Evolutionary conservation across 176 grass and related monocot species (phyloP), one percentile per base, ranked within the genome.

Genomic region (Pharus latifolius): DNA sequence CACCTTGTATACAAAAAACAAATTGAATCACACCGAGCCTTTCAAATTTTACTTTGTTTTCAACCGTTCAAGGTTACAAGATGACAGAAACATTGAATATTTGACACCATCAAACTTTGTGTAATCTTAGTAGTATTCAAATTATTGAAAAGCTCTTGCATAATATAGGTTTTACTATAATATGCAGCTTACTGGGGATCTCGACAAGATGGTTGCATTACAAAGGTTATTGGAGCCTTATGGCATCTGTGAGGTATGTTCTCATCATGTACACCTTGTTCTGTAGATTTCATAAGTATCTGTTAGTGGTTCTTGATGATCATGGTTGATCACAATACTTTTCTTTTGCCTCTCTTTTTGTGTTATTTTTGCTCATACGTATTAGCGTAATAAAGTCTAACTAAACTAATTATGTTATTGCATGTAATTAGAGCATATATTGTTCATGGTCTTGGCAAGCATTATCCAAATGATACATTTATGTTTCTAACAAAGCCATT

Each of bases 171-270:
- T 67, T 56, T 66, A n/a, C 56, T 76, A 60, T 76, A 52, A 20
- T 72, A 54, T 77, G 71, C 60, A 98, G 94, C 87, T 98, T 65
- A 83, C 84, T 49, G 94, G 94, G 35, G 94, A 98, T 78, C 54
- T 98, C 38, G 73, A 93, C 61, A 98, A 94, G 84, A 88, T 91
- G 90, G 95, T 91, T 49, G 90, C 90, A 49, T 77, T 99, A 53
- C 95, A 99, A 67, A 93, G 87, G 79, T 77, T 94, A 69, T 72
- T 99, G 63, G 90, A 99, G 45, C 90, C 90, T 24, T 99, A 99
- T 69, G 95, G 90, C 73, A 94, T 99, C 60, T 99, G 90, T 3
- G 95, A 99, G 90, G 95, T 98, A 85, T 83, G 82, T 48, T 51
- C n/a, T 47, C 40, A 33, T 9, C 6, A 14, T 43, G 20, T 53